Evolutionary conservation across 2,329 filamentous ascomycete species (phyloP).

Genomic region (Aspergillus sp.): DNA sequence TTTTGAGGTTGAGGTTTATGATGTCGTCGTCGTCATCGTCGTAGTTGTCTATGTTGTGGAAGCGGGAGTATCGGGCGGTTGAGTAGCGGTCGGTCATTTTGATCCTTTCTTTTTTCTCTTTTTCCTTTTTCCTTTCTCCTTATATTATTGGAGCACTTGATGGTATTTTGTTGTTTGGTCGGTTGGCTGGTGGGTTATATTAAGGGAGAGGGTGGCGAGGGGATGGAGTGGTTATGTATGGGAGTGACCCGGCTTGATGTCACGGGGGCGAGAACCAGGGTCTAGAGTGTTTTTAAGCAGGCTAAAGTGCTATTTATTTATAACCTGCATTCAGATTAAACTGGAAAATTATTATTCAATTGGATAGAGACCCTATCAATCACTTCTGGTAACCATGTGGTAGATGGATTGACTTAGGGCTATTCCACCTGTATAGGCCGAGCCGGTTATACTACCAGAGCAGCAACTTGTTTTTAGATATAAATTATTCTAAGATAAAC

Average conservation of each 20-base stretch:
- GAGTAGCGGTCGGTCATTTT: background rate
- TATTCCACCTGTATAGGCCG: background rate
- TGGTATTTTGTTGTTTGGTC: background rate
- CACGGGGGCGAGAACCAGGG: background rate
- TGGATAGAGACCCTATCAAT: too few species aligned
- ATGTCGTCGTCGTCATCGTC: background rate
- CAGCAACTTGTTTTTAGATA: too few species aligned
- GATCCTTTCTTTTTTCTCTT: background rate
- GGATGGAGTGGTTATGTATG: background rate
- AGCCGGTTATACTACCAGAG: too few species aligned
- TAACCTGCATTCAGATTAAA: background rate
- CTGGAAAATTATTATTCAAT: background rate
- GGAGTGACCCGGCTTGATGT: background rate
- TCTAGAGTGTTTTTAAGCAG: background rate
- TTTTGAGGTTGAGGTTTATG: background rate
- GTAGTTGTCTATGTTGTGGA: background rate
- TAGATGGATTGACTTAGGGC: background rate
- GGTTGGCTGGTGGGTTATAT: background rate
- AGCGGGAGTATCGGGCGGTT: background rate
- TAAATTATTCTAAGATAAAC: too few species aligned
- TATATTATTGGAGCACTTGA: too few species aligned
- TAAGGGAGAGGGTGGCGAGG: background rate
- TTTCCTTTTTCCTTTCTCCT: background rate
- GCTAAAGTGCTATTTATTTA: background rate
- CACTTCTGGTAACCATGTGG: background rate